phyloP scores from a whole-genome alignment of 2,329 filamentous ascomycete genomes.

The Fusarium bactridioides region DNA sequence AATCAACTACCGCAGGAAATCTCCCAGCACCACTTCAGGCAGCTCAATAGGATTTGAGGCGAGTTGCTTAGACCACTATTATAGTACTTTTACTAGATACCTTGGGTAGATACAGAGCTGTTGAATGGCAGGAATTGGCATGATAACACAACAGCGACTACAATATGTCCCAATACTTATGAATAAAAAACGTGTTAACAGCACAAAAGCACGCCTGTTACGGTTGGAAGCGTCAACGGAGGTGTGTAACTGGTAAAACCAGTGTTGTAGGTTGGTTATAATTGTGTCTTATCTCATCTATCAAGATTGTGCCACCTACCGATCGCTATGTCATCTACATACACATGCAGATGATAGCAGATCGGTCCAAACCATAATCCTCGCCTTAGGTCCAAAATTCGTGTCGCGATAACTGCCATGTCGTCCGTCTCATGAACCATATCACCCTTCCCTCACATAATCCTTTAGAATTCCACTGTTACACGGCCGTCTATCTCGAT shows the following conservation, averaged over 20 bases:
- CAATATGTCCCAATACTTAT: not conserved
- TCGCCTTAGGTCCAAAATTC: constrained; percentile 1
- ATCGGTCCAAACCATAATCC: not conserved
- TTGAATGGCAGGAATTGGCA: not conserved
- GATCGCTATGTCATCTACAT: not conserved
- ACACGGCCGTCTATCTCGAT: constrained; percentile 7
- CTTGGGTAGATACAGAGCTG: not conserved
- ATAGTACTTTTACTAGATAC: not conserved
- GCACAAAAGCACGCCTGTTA: not conserved
- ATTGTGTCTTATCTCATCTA: constrained; percentile 27
- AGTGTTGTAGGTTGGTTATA: not conserved
- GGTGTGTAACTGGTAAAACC: not conserved
- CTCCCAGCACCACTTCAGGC: not conserved
- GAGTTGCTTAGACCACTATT: not conserved
- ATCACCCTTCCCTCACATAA: not conserved
- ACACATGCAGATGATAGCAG: constrained; percentile 1
- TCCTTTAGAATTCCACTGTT: constrained; percentile 2
- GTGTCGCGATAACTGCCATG: constrained; percentile 17
- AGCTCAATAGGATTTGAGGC: not conserved
- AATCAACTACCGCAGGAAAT: not conserved
- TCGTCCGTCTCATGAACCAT: constrained; percentile 28
- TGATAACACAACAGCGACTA: not conserved
- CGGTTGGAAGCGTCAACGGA: not conserved
- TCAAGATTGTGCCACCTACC: constrained; percentile 2
- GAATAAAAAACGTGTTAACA: not conserved